A percentile compares a stretch with the other conserved stretches of the same genome.
These are phyloP conservation scores for Mycogone perniciosa DNA, from an alignment of 2,329 filamentous ascomycete species.

Conservation along the genomic window DNA sequence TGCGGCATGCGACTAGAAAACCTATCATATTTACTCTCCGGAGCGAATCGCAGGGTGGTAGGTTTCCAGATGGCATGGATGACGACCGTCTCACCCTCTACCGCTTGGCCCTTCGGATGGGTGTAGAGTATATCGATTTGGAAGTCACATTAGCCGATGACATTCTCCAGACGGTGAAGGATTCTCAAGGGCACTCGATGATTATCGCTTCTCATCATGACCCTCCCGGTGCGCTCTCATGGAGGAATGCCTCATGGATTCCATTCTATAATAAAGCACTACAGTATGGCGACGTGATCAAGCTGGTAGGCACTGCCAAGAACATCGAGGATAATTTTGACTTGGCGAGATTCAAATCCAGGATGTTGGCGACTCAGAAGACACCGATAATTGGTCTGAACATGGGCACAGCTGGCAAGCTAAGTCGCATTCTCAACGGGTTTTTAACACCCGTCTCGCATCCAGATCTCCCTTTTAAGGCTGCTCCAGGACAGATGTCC, in stretches of 20 bases:
- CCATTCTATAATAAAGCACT: conserved; percentile 83
- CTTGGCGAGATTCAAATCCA: conserved; percentile 72
- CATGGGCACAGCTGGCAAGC: conserved; percentile 82
- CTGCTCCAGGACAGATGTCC: conserved; percentile 88
- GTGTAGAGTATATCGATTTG: conserved; percentile 86
- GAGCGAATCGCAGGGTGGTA: conserved; percentile 78
- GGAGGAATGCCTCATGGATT: conserved; percentile 91
- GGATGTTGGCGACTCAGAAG: conserved; percentile 65
- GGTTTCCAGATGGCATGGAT: conserved; percentile 71
- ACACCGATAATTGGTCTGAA: conserved; percentile 92
- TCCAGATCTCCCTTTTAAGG: conserved; percentile 80
- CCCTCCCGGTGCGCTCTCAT: conserved; percentile 68
- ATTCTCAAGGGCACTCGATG: conserved; percentile 62
- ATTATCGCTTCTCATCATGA: conserved; percentile 98
- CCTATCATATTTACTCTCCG: conserved; percentile 92
- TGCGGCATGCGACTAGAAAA: conserved; percentile 64
- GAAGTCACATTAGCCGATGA: conserved; percentile 80
- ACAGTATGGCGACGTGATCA: conserved; percentile 88
- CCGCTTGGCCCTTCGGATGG: conserved; percentile 69
- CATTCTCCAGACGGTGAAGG: conserved; percentile 63
- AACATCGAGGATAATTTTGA: conserved; percentile 80
- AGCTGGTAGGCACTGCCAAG: conserved; percentile 78
- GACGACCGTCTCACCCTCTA: conserved; percentile 72
- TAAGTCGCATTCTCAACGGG: conserved; percentile 81
- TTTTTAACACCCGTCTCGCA: conserved; percentile 96